phyloP scores from a whole-genome alignment of 352 stramenopile genomes.

The Globisporangium apiculatum region DNA sequence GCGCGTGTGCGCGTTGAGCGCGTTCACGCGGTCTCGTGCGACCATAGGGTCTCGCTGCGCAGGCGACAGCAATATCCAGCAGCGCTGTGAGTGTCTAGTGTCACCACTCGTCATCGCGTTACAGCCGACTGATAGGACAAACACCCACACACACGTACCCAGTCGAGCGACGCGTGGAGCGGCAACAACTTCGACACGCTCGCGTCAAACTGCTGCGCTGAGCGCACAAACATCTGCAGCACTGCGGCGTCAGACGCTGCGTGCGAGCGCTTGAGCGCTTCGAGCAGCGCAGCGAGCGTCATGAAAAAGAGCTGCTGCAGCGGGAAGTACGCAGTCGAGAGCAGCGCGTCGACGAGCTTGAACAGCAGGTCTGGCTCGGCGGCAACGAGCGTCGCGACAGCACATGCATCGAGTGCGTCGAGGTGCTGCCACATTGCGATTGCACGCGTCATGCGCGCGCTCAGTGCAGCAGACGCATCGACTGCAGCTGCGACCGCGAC shows the following conservation, averaged over 20 bases:
- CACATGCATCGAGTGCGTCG: slow-evolving; percentile 13
- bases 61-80: background rate
- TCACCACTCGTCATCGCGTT: background rate
- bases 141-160: slow-evolving; percentile 19
- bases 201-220: slow-evolving; percentile 18
- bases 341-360: slow-evolving; percentile 33
- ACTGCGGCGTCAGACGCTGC: background rate
- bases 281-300: slow-evolving; percentile 29
- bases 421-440: slow-evolving; percentile 28
- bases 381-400: slow-evolving; percentile 20
- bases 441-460: slow-evolving; percentile 29
- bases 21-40: slow-evolving; percentile 19
- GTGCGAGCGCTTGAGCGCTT: slow-evolving; percentile 19
- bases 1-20: slow-evolving; percentile 17
- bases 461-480: slow-evolving; percentile 27
- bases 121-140: background rate
- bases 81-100: too few species aligned
- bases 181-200: slow-evolving; percentile 27
- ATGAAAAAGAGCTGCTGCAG: slow-evolving; percentile 60
- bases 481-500: slow-evolving; percentile 15
- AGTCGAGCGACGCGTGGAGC: slow-evolving; percentile 26
- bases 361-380: slow-evolving; percentile 19
- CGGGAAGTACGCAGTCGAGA: slow-evolving; percentile 54
- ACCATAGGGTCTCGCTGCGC: slow-evolving; percentile 11
- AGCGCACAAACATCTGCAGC: slow-evolving; percentile 8